These are phyloP conservation scores for Cicer yamashitae DNA, from an alignment of 306 rosid genomes.

Conservation along the genomic window DNA sequence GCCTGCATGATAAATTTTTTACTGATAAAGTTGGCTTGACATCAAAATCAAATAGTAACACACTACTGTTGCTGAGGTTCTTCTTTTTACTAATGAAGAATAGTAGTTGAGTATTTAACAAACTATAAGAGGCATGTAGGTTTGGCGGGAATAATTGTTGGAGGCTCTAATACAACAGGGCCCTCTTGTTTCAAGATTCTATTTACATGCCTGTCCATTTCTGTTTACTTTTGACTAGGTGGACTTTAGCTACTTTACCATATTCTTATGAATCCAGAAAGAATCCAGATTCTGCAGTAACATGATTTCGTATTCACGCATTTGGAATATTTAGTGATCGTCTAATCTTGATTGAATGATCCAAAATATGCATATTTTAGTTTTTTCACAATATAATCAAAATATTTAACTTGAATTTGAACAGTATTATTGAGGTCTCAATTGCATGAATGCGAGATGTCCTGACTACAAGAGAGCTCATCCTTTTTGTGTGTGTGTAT, in stretches of 20 bases:
- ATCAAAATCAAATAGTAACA: constrained; percentile 29
- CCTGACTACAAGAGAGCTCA: too few relatives aligned
- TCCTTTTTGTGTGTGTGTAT: constrained; percentile 25
- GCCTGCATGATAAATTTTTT: constrained; percentile 40
- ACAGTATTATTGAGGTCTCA: too few relatives aligned
- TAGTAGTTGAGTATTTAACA: constrained; percentile 40
- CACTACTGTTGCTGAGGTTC: constrained; percentile 27
- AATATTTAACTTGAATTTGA: too few relatives aligned
- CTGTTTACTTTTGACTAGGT: constrained; percentile 51
- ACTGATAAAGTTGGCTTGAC: constrained; percentile 50
- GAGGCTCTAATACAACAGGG: constrained; percentile 36
- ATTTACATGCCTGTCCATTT: constrained; percentile 42
- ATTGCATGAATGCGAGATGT: too few relatives aligned
- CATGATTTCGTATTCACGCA: too few relatives aligned
- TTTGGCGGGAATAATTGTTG: constrained; percentile 38
- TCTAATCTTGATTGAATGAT: too few relatives aligned
- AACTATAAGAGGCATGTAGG: constrained; percentile 36
- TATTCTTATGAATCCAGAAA: background rate
- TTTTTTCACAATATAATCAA: too few relatives aligned
- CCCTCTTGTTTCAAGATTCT: constrained; percentile 35
- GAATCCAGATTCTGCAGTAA: too few relatives aligned
- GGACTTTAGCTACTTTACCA: constrained; percentile 29
- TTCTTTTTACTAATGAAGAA: constrained; percentile 24
- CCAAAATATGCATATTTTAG: too few relatives aligned
- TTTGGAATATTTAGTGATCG: too few relatives aligned